Percentiles rank a stretch among this genome's conserved stretches.
These are phyloP conservation scores for Fraxinus baroniana DNA, from an alignment of 305 asterid genomes.

Conservation along the genomic window DNA sequence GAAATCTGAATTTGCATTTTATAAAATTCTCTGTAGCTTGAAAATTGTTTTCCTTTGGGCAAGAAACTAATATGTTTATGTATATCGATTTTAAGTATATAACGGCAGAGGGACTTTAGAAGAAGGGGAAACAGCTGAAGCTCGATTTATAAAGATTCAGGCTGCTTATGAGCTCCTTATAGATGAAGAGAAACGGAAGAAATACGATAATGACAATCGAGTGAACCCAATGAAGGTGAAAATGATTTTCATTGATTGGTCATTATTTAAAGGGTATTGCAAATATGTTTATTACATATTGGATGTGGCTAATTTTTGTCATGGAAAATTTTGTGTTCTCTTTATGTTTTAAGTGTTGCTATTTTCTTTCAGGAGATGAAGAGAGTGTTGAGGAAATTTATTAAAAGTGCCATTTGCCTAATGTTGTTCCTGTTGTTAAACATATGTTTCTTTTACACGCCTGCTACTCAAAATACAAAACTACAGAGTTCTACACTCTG, in stretches of 20 bases:
- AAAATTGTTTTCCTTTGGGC: not conserved
- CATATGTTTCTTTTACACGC: not conserved
- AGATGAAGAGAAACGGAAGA: slow-evolving; percentile 39
- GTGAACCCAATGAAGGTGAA: slow-evolving; percentile 51
- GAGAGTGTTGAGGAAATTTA: not conserved
- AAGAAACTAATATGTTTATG: slow-evolving; percentile 24
- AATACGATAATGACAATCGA: slow-evolving; percentile 38
- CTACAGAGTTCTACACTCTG: not conserved
- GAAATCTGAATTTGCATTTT: slow-evolving; percentile 8
- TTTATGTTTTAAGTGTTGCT: slow-evolving; percentile 3
- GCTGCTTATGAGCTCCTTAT: slow-evolving; percentile 74
- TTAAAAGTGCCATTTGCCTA: not conserved
- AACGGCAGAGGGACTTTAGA: slow-evolving; percentile 83
- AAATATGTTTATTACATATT: not conserved
- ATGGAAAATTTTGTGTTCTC: not conserved
- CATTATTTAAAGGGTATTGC: not conserved
- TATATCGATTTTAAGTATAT: slow-evolving; percentile 51
- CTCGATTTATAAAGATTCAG: slow-evolving; percentile 69
- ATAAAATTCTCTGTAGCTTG: not conserved
- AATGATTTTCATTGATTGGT: not conserved
- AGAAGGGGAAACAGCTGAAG: slow-evolving; percentile 81
- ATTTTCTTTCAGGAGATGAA: slow-evolving; percentile 29
- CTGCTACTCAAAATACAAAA: slow-evolving; percentile 13
- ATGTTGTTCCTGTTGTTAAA: not conserved
- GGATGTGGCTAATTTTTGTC: not conserved